Base-by-base conservation (phyloP, 768 basidiomycete genomes). In the Dentipellis fragilis region DNA sequence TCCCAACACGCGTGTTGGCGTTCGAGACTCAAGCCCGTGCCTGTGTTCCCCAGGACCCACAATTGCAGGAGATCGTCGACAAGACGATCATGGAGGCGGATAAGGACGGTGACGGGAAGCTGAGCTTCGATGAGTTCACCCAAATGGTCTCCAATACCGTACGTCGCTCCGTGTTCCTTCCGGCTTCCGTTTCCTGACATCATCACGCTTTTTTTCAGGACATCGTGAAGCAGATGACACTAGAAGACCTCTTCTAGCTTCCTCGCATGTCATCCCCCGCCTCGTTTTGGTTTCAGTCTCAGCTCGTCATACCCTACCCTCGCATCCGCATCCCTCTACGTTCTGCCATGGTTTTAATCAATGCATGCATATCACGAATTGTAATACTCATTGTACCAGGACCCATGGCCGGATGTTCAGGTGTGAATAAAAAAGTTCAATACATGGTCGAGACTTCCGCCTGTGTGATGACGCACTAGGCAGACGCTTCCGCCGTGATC, bases 11-110 rank as follows among this genome's bases (percentile, higher is more conserved):
- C 19, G 23, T 12, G 29, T 38, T 29, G 19, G 45, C 46, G 54
- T 36, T 56, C 8, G 8, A 42, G 16, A 7, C 11, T 34, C 54
- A 17, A 16, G 19, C 40, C 11, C 23, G 21, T 10, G 14, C n/a
- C 17, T 19, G 22, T 19, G 19, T 17, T 14, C 2, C 35, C 29
- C 67, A 95, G 92, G 96, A 99, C 68, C 90, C 95, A 67, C 96
- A 98, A 74, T 74, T 99, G 57, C 96, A 99, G 70, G 96, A 98
- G 69, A 99, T 99, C 57, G 96, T 99, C 16, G 96, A 99, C 72
- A 99, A 99, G 76, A 98, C 96, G 9, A 99, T 99, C 68, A 93
- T 99, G 93, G 96, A 99, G 72, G 96, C 94, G 10, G 96, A 99
- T 67, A 88, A 91, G 68, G 94, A 99, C 66, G 93, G 90, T 2